Evolutionary conservation across 2,329 filamentous ascomycete genomes (phyloP).

Genomic region (Aspergillus pseudonomiae): DNA sequence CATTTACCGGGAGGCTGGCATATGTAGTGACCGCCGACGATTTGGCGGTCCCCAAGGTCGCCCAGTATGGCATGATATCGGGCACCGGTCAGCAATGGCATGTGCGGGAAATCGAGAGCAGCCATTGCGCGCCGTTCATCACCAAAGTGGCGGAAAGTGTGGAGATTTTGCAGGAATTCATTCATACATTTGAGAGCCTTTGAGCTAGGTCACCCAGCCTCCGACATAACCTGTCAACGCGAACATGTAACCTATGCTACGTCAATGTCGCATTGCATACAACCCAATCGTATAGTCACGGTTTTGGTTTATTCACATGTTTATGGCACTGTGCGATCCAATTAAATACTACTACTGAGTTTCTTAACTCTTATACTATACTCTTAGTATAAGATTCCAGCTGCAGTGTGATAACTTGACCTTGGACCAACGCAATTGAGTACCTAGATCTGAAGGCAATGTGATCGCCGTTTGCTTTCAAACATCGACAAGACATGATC

Average conservation of each 20-base stretch:
- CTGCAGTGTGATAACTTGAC: background rate
- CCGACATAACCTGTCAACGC: background rate
- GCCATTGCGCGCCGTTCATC: slow-evolving; percentile 20
- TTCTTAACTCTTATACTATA: background rate
- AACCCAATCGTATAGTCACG: background rate
- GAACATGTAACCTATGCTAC: background rate
- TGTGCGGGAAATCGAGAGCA: slow-evolving; percentile 21
- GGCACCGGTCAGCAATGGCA: slow-evolving; percentile 26
- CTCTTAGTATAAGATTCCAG: background rate
- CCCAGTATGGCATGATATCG: slow-evolving; percentile 29
- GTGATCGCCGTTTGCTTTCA: background rate
- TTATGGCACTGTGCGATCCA: background rate
- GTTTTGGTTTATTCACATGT: background rate
- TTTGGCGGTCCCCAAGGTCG: slow-evolving; percentile 24
- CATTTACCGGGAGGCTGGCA: slow-evolving; percentile 20
- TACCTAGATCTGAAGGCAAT: background rate
- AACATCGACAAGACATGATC: background rate
- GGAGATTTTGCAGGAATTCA: background rate
- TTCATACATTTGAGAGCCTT: background rate
- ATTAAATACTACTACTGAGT: too few relatives aligned
- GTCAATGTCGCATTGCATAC: background rate
- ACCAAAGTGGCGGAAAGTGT: slow-evolving; percentile 9
- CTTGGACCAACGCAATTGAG: too few relatives aligned
- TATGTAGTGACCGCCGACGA: slow-evolving; percentile 28
- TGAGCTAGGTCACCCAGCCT: background rate